phyloP scores from a whole-genome alignment of 1,284 basidiomycete genomes.

The Rhodotorula sp. region DNA sequence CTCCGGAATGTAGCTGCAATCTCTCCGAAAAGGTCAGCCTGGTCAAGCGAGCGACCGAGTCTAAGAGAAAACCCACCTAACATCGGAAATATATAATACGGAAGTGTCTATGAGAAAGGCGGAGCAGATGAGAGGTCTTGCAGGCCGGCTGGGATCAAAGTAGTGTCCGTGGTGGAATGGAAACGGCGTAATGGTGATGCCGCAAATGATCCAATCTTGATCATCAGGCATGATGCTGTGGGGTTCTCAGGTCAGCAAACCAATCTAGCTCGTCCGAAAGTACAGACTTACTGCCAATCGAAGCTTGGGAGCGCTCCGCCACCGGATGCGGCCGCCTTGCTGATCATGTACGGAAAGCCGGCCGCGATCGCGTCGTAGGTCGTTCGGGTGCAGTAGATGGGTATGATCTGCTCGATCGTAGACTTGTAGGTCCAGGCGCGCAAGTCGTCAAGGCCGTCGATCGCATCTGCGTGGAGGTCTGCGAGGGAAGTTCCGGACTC shows the following conservation, averaged over 20 bases:
- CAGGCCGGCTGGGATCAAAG: constrained; percentile 45
- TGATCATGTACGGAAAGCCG: constrained; percentile 71
- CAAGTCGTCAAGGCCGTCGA: constrained; percentile 77
- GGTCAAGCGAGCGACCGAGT: neutral
- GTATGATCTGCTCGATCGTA: constrained; percentile 61
- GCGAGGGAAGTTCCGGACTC: neutral
- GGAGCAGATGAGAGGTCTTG: constrained; percentile 63
- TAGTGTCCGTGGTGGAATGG: constrained; percentile 54
- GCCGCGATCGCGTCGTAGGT: constrained; percentile 53
- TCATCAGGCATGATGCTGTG: constrained; percentile 60
- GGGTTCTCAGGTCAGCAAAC: neutral
- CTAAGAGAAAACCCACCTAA: constrained; percentile 62
- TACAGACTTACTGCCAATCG: constrained; percentile 60
- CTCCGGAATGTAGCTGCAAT: constrained; percentile 60
- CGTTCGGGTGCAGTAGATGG: constrained; percentile 61
- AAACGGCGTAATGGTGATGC: constrained; percentile 64
- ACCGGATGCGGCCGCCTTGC: constrained; percentile 70
- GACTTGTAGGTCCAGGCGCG: constrained; percentile 70
- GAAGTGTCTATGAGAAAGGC: constrained; percentile 66
- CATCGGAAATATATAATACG: constrained; percentile 60
- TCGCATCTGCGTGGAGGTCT: constrained; percentile 53
- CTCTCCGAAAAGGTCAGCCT: no score
- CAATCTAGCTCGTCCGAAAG: neutral
- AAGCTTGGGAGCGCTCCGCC: constrained; percentile 66
- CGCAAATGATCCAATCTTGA: constrained; percentile 63